A percentile compares a stretch with the other conserved stretches of the same genome.
Evolutionary conservation across 345 rosid genomes (phyloP).

Genomic region (Lagerstroemia speciosa): DNA sequence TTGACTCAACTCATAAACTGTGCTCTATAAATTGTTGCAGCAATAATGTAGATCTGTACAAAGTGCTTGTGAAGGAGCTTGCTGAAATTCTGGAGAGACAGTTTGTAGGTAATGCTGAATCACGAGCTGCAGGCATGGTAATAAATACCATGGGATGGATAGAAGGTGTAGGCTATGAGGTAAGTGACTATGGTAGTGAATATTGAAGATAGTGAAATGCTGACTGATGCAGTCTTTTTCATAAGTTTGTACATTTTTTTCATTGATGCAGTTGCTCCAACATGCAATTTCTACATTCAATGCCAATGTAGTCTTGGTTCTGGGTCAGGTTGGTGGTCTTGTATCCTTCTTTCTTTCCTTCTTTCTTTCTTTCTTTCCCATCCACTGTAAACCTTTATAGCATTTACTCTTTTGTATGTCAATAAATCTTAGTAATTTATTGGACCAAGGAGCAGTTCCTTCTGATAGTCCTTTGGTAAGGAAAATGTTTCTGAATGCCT

Average conservation of each 20-base stretch:
- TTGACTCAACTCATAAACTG: not conserved
- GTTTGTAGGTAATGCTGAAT: slow-evolving; percentile 55
- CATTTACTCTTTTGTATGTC: not conserved
- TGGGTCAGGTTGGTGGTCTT: slow-evolving; percentile 55
- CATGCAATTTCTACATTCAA: slow-evolving; percentile 73
- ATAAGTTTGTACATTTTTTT: not conserved
- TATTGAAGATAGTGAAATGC: not conserved
- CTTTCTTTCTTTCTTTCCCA: too few relatives aligned
- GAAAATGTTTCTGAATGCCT: not conserved
- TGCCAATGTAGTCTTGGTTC: slow-evolving; percentile 78
- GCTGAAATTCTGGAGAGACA: slow-evolving; percentile 75
- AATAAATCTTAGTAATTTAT: not conserved
- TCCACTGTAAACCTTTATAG: not conserved
- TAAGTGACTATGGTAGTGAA: slow-evolving; percentile 9
- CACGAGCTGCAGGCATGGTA: slow-evolving; percentile 85
- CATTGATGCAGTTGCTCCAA: slow-evolving; percentile 54
- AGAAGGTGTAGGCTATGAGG: slow-evolving; percentile 85
- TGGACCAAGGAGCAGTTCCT: not conserved
- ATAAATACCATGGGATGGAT: slow-evolving; percentile 98
- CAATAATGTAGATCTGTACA: slow-evolving; percentile 63
- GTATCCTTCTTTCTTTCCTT: not conserved
- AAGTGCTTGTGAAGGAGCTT: slow-evolving; percentile 74
- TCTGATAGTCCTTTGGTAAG: not conserved
- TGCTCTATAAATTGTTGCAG: slow-evolving; percentile 28
- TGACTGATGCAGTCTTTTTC: not conserved